Base-by-base conservation (phyloP, 352 stramenopile genomes). In the Pythium plurisporium region DNA sequence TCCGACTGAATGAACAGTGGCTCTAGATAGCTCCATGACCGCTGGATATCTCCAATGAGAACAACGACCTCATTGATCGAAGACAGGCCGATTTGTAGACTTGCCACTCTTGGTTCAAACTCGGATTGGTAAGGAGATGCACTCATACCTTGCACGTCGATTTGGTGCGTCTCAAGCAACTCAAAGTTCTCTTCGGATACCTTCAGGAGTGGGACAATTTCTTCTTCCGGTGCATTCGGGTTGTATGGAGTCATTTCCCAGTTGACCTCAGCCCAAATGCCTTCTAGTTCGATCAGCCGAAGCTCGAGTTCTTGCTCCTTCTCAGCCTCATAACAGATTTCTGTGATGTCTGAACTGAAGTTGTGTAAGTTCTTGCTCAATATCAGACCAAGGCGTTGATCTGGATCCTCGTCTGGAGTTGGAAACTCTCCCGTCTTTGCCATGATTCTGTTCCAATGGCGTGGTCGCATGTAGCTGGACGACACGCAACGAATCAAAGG, bases 141-240 rank as follows among this genome's bases (percentile, higher is more conserved):
- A 54, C 93, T 92, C 95, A 99, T 99, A 31, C 91, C 89, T 73
- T 99, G 96, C 19, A 98, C 90, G 53, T 96, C 79, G 27, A 98
- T 93, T 71, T 99, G 96, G 65, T 99, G 94, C 17, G 90, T 97
- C 69, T 99, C 95, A 10, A 99, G 82, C 10, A 95, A 65, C 70
- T 98, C 94, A 60, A 98, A 98, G 73, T 99, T 92, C 33, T 99
- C 96, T 73, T 99, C 96, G 0, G 81, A 89, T 10, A 98, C 81
- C 47, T 94, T 96, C 3, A 98, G 73, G 34, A 97, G 70, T 23
- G 86, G 91, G 6, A 98, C 86, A 46, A 95, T 76, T 20, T 93
- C 77, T 52, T 92, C 84, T 67, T 92, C 88, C 44, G 70, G 43
- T 26, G 59, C 80, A 10, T 68, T 73, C 5, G 71, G 82, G 55